Evolutionary conservation across 768 basidiomycete species (phyloP), one percentile per base, ranked within the genome.

Genomic region (Amanita brunnescens): DNA sequence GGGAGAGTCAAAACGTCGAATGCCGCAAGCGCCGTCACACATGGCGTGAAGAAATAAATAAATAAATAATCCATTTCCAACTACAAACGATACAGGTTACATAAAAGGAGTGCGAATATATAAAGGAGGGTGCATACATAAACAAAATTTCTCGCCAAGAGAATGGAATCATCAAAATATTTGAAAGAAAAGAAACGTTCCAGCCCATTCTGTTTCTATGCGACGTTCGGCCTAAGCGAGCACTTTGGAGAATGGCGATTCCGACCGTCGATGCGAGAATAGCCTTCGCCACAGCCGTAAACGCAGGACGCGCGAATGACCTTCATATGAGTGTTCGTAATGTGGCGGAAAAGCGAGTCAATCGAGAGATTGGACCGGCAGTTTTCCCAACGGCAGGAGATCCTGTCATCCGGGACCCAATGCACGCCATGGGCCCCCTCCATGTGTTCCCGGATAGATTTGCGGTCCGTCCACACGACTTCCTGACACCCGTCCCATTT

Each of bases 311-410:
- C 37, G 5, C 24, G 16, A 35, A 38, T 13, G 34, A 48, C 47
- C 4, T 48, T 33, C 47, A 48, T 48, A 12, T 48, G 47, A 14
- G 35, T 24, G 35, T 29, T 48, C 20, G 47, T 48, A 13, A 48
- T 29, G 14, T 48, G 47, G 35, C 47, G 47, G 23, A 48, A 48
- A 14, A 48, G 37, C 9, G 47, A 48, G 12, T 38, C 47, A 35
- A 26, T 26, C 6, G 13, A 38, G 35, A 48, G 7, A 14, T 24
- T 23, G 0, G 20, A 5, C 14, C 6, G 9, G 23, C 47, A 48
- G 9, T 7, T 14, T 5, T 14, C 5, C 47, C 47, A 48, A 5
- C 35, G 34, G 16, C 47, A 48, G 6, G 14, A 1, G 34, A 48
- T 26, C 20, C 47, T 20, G 13, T 21, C 3, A 20, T 23, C 13